phyloP scores from a whole-genome alignment of 2,329 filamentous ascomycete genomes.

The Hirsutella minnesotensis region DNA sequence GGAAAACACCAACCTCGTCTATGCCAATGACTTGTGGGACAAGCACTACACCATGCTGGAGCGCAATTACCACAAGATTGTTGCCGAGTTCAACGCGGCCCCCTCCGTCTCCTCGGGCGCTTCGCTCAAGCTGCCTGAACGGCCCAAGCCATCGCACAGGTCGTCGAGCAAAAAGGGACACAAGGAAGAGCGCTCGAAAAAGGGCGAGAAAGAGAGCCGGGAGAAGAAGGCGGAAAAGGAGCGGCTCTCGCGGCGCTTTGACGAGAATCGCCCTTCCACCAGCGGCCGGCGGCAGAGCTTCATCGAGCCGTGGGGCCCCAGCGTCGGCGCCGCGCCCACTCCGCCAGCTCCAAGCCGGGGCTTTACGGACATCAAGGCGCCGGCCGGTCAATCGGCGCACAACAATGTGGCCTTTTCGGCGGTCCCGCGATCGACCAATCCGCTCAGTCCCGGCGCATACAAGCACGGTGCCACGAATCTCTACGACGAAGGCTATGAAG shows the following conservation, averaged over 20 bases:
- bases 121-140: constrained; percentile 11
- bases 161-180: constrained; percentile 4
- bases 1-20: constrained; percentile 13
- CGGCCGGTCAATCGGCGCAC: constrained; percentile 9
- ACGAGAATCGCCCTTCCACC: constrained; percentile 17
- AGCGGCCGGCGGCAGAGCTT: constrained; percentile 19
- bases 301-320: constrained; percentile 21
- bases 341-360: neutral
- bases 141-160: constrained; percentile 11
- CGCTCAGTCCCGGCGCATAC: constrained; percentile 12
- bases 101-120: constrained; percentile 2
- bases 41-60: constrained; percentile 14
- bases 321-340: constrained; percentile 15
- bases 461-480: constrained; percentile 10
- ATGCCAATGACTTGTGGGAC: constrained; percentile 4
- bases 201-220: constrained; percentile 13
- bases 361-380: constrained; percentile 5
- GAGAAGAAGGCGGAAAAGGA: constrained; percentile 20
- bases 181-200: constrained; percentile 12
- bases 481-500: constrained; percentile 15
- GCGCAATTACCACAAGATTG: constrained; percentile 17
- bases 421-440: constrained; percentile 16
- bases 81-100: constrained; percentile 14
- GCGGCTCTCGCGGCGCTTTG: constrained; percentile 25
- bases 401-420: constrained; percentile 13